A percentile compares a stretch with the other conserved stretches of the same genome.
Evolutionary conservation across 2,329 filamentous ascomycete genomes (phyloP).

Genomic region (Dactylellina parvicollis): DNA sequence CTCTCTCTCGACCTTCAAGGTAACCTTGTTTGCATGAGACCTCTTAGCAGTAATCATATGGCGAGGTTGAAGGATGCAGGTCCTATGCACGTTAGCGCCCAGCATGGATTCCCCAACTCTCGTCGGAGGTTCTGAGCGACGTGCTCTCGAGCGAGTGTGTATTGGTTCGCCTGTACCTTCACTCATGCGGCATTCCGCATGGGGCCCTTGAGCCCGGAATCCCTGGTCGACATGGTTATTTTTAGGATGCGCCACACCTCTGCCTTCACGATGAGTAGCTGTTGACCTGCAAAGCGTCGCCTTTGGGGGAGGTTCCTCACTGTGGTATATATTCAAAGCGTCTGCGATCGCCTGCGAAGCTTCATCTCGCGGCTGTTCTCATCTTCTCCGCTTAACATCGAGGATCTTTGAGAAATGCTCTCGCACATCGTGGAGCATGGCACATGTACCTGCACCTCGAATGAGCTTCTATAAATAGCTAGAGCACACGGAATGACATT

Average conservation of each 20-base stretch:
- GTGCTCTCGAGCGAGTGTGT: conserved; percentile 15
- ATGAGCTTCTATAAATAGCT: conserved; percentile 52
- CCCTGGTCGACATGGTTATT: conserved; percentile 47
- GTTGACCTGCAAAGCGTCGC: no score
- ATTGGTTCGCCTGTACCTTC: conserved; percentile 42
- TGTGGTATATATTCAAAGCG: no score
- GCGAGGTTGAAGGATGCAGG: conserved; percentile 36
- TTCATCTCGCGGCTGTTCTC: conserved; percentile 10
- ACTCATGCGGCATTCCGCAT: conserved; percentile 38
- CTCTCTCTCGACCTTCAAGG: background rate
- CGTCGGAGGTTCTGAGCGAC: conserved; percentile 31
- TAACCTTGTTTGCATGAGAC: background rate
- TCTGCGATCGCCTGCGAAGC: conserved; percentile 10
- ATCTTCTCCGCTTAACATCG: background rate
- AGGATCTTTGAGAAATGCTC: background rate
- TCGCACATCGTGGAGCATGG: background rate
- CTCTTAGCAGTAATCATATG: background rate
- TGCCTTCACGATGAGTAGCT: no score
- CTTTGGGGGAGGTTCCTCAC: no score
- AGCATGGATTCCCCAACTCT: conserved; percentile 55
- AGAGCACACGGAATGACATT: conserved; percentile 34
- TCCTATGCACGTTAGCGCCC: conserved; percentile 54
- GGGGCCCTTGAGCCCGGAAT: conserved; percentile 18
- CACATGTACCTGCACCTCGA: background rate
- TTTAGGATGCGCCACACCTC: conserved; percentile 50